phyloP scores from a whole-genome alignment of 192 early-diverging fungal genomes.

The Mortierella alpina region DNA sequence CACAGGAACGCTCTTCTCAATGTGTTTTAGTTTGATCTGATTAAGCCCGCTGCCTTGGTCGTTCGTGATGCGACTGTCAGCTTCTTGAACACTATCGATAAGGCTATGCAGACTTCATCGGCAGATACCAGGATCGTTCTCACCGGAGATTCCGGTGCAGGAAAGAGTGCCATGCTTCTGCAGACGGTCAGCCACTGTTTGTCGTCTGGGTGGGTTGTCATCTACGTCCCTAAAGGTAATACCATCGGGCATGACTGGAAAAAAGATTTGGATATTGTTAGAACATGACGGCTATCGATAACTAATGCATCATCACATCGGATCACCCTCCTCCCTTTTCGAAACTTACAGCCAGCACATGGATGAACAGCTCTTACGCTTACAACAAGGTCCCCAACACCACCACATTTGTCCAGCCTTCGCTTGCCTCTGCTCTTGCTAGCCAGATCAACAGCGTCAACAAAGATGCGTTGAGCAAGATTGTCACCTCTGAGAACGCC shows the following conservation, averaged over 20 bases:
- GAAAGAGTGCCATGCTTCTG: conserved; percentile 62
- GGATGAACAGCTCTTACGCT: conserved; percentile 57
- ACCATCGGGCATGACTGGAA: not conserved
- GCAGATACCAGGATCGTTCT: conserved; percentile 52
- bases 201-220: conserved; percentile 61
- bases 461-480: conserved; percentile 36
- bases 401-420: conserved; percentile 59
- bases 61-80: conserved; percentile 55
- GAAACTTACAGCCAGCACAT: conserved; percentile 49
- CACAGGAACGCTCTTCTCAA: no score
- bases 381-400: conserved; percentile 52
- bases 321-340: not conserved
- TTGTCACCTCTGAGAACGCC: conserved; percentile 25
- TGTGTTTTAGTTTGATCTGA: conserved; percentile 46
- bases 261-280: not conserved
- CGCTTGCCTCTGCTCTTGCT: conserved; percentile 46
- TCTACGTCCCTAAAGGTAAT: conserved; percentile 63
- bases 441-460: conserved; percentile 58
- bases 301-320: not conserved
- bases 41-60: conserved; percentile 55
- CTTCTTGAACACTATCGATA: conserved; percentile 52
- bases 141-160: conserved; percentile 58
- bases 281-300: not conserved
- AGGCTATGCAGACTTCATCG: conserved; percentile 37
- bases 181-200: conserved; percentile 60